Evolutionary conservation across 441 rosid genomes (phyloP), one percentile per base, ranked within the genome.

Genomic region (Populus hybrid): DNA sequence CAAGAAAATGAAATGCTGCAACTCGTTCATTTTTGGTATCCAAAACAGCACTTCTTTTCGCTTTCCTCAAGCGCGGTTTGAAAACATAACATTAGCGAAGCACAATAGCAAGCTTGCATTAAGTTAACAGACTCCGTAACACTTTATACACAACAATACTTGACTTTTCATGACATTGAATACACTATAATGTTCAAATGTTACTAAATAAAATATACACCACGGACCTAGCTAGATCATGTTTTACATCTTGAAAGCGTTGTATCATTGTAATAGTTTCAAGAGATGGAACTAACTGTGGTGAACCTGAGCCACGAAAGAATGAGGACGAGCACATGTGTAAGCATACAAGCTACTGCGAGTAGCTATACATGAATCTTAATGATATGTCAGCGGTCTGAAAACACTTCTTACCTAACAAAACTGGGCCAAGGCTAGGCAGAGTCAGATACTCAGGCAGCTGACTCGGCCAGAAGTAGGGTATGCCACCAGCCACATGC

Each of bases 401-500:
- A 66, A 80, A 30, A 35, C 78, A 77, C 85, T 34, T 74, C 86
- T 88, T 83, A 82, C 82, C 95, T 90, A 85, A 76, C 93, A 91
- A 88, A 90, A 88, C 83, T 89, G 90, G 67, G 83, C 72, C 80
- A 3, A n/a, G 76, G 74, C 77, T 68, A 71, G 69, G 12, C 9
- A 8, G 67, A 34, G 79, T 74, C 75, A 63, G 68, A 74, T 57
- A 71, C 77, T 93, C 92, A 93, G 59, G 79, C 77, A 70, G 93
- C 85, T 3, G 92, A 75, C 46, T 87, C 89, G 0, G 91, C 93
- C 72, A 93, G 86, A 79, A 95, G 92, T 50, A 95, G 84, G 24
- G 99, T 95, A 84, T 95, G 98, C 98, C 99, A 92, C 99, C 99
- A 95, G 46, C 98, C 99, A 64, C 99, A 95, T 10, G 97, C 92